Evolutionary conservation across 768 basidiomycete species (phyloP), one percentile per base, ranked within the genome.

Genomic region (Roridomyces roridus): DNA sequence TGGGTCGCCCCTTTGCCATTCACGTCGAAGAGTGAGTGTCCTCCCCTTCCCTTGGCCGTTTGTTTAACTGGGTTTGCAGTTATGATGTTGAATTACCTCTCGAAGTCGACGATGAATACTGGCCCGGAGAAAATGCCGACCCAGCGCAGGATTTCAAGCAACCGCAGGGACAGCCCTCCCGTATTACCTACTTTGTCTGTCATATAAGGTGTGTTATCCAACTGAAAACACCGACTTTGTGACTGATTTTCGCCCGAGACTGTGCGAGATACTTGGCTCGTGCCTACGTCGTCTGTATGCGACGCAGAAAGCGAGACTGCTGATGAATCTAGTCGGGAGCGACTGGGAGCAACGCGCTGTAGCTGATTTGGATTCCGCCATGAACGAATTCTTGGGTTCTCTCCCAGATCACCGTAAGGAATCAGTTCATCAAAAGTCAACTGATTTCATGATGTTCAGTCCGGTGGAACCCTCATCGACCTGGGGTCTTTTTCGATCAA

Each of bases 1-100:
- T 89, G 36, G 91, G 92, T 10, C 78, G 91, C 17, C 85, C 88
- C 0, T 79, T 82, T 48, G 82, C 84, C 3, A 77, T 91, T 5
- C 84, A 86, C 45, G 87, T 90, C 42, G 88, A 88, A 69, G 90
- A 91, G 85, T 87, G 60, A 51, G 85, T 72, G 40, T n/a, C 23
- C 24, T 34, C 11, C n/a, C 11, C 20, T 17, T 40, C 15, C 41
- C 8, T 18, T 5, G 17, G 1, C 15, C 8, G 46, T 31, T 39
- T 18, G 34, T 42, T 46, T 63, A 20, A 62, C 24, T 36, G 28
- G 12, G 12, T n/a, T 24, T 25, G 11, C 20, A 87, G 87, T 60
- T 85, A 87, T 62, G 88, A 91, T 58, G 75, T 85, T 5, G 88
- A 88, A 37, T 74, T 83, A 15, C 86, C 86, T 9, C 78, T 86